These are phyloP conservation scores for Phascolomyces articulosus DNA, from an alignment of 371 early-diverging fungal species.

Conservation along the genomic window DNA sequence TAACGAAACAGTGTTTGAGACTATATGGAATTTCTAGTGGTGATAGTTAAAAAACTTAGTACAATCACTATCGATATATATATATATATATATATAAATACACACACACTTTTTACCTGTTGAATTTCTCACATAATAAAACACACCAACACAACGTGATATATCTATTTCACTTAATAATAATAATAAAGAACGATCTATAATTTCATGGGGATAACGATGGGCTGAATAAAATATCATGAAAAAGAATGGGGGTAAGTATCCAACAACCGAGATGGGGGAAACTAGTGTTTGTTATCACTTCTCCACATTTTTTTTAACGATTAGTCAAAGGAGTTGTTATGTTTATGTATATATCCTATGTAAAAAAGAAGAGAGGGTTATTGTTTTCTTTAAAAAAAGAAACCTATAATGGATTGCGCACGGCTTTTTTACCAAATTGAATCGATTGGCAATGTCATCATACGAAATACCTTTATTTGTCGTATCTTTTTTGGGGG, in stretches of 20 bases:
- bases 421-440: background rate
- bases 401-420: background rate
- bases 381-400: background rate
- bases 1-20: background rate
- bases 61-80: background rate
- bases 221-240: background rate
- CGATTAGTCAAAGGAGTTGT: too few species aligned
- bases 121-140: slow-evolving; percentile 1
- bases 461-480: slow-evolving; percentile 4
- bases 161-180: background rate
- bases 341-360: too few species aligned
- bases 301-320: too few species aligned
- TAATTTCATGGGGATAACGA: background rate
- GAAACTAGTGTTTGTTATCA: too few species aligned
- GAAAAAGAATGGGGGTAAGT: too few species aligned
- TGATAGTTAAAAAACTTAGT: too few species aligned
- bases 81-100: background rate
- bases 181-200: background rate
- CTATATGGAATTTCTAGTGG: slow-evolving; percentile 8
- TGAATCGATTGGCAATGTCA: background rate
- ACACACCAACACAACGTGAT: background rate
- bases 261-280: too few species aligned
- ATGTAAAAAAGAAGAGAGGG: background rate
- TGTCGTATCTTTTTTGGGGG: background rate
- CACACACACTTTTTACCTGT: background rate